Base-by-base conservation (phyloP, 192 early-diverging fungal genomes). In the Rhizophagus sp. region DNA sequence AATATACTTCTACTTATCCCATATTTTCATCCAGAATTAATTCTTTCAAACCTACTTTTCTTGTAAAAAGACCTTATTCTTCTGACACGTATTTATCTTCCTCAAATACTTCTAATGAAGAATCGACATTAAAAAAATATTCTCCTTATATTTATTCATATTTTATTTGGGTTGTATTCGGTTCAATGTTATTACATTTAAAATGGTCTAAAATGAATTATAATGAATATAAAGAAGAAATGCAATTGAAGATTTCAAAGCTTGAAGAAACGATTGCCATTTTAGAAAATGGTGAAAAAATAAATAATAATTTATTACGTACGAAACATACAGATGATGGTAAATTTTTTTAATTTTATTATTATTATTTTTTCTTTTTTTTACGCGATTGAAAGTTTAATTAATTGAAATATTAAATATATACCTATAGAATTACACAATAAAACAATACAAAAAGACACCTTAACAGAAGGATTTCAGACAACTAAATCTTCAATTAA, bases 191-290 rank as follows among this genome's bases (percentile, higher is more conserved):
- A 5, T 22, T 69, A 41, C 67, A 69, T 69, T 36, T 69, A 36
- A 10, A 6, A 10, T 69, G 67, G 67, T 36, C 67, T 19, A 69
- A 69, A 69, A 69, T 36, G 27, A 36, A 4, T 22, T 41, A 69
- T 69, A 30, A n/a, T 36, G 67, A 69, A 39, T 69, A 69, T 39
- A 33, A 69, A 36, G 67, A 69, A 36, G n/a, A 36, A 22, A 36
- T 69, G 34, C 8, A 69, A 22, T 36, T 69, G 0, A 69, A 69
- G 27, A 69, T 69, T 69, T 6, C 34, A 22, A 69, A 69, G 41
- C 67, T 69, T 39, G 67, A 69, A 41, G 67, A 69, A 36, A 19
- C 34, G 17, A 69, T 69, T 41, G 34, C 3, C 7, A 15, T 19
- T 19, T 36, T 69, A 34, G 19, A 36, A 69, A 5, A 9, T 69